phyloP scores from a whole-genome alignment of 768 basidiomycete species.

The Termitomyces titanicus region DNA sequence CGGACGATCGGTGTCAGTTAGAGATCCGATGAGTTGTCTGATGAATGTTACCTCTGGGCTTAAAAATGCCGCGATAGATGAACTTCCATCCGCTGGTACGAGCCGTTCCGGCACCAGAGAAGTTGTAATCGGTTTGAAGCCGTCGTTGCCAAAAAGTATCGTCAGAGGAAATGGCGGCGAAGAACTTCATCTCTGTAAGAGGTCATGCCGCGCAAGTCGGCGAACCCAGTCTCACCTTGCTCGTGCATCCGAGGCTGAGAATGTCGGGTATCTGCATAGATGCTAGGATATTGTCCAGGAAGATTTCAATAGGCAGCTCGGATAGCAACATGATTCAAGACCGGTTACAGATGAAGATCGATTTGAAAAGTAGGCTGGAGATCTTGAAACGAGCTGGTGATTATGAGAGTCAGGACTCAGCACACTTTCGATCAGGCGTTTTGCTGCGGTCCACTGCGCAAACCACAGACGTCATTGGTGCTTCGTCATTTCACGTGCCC shows the following conservation, averaged over 20 bases:
- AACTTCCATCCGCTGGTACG: conserved; percentile 76
- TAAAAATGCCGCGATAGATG: conserved; percentile 68
- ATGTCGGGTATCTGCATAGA: conserved; percentile 52
- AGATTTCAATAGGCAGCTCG: conserved; percentile 71
- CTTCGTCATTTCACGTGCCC: conserved; percentile 2
- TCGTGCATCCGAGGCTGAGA: conserved; percentile 55
- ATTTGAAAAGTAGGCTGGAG: background rate
- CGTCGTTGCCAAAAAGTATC: conserved; percentile 79
- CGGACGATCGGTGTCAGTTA: conserved; percentile 1
- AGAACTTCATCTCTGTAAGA: conserved; percentile 34
- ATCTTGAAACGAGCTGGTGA: no score
- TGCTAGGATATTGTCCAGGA: conserved; percentile 71
- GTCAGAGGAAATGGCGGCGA: conserved; percentile 58
- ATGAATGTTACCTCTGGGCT: conserved; percentile 59
- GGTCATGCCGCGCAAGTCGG: background rate
- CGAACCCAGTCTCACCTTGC: conserved; percentile 35
- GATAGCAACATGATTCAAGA: conserved; percentile 23
- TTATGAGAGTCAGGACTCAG: no score
- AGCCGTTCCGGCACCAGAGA: conserved; percentile 67
- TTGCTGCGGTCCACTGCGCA: no score
- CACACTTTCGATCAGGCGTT: no score
- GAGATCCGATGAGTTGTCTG: background rate
- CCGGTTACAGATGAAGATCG: background rate
- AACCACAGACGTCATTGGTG: no score
- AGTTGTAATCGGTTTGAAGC: conserved; percentile 72